Evolutionary conservation across 345 rosid genomes (phyloP), one percentile per base, ranked within the genome.

Genomic region (Adansonia digitata): DNA sequence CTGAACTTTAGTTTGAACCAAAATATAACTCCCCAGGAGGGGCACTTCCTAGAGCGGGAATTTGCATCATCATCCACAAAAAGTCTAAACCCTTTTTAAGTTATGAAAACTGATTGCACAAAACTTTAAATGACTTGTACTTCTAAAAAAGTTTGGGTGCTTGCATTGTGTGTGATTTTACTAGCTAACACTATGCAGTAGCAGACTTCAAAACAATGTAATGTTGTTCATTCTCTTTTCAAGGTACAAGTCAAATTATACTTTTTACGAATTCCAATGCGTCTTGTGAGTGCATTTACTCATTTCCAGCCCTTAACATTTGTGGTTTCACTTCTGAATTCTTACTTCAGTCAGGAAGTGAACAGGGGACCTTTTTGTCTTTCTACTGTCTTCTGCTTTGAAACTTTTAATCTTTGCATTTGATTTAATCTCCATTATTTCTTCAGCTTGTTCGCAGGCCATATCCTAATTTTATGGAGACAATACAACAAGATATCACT

Each of bases 371-470:
- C 52, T 60, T 80, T 40, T n/a, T 3, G 37, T 26, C 34, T 59
- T 51, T 27, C 15, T 39, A 18, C 9, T 34, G 14, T 63, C 13
- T 22, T 24, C 22, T 60, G n/a, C 69, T 64, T 12, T 7, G 63
- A 53, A 76, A 18, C 12, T 39, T 34, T 66, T 71, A 74, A 65
- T 48, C 22, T 52, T 48, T 60, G 42, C 71, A 51, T 39, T 52
- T 73, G 70, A 29, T 79, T 71, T 78, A 11, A 72, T 74, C 39
- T 60, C 65, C 65, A 71, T 56, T 48, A 74, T 35, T 49, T 51
- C 63, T 51, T 29, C 89, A 94, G 97, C 92, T 91, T 81, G 81
- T 72, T 39, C 86, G 88, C 66, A 86, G 94, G 80, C 92, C 95
- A 22, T 45, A 27, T 65, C 79, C 89, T 39, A 77, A 74, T 79